Base-by-base conservation (phyloP, 78 protist species). In the Dictyostelium discoideum region DNA sequence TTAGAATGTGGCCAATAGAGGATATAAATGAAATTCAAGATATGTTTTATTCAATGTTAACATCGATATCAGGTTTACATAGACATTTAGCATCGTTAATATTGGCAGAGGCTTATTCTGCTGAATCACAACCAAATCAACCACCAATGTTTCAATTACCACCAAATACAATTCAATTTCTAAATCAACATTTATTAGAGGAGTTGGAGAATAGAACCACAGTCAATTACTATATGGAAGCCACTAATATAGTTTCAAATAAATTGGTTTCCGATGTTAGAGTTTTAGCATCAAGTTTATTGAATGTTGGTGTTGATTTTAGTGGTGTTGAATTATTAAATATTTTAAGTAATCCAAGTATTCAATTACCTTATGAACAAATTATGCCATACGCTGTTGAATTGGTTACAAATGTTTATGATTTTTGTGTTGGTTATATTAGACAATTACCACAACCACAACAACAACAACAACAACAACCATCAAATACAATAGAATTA, bases 1-100 rank as follows among this genome's bases (percentile, higher is more conserved):
- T 90, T 54, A 57, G 88, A 50, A 32, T 69, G 69, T 90, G 95
- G 95, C 95, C 95, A 37, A 7, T 20, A 3, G 95, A 90, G 11
- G 26, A 48, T 3, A 11, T n/a, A 0, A 10, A 50, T 6, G 88
- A 90, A 54, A 37, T 90, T 10, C 83, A 80, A 82, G 88, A 82
- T 4, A 63, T 90, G 67, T 82, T 90, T 13, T 11, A n/a, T 73
- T n/a, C 57, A 6, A 67, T 90, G 83, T 2, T 90, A 6, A 8
- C 48, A 18, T 82, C 89, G 2, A 26, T 81, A 1, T 67, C 85
- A 18, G 95, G 83, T 18, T 42, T 90, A 14, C 95, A 82, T 40
- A 80, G 57, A 72, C 95, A 90, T 90, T 48, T 90, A 37, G 95
- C 88, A 26, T 63, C 78, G 5, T 26, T 90, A 20, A 80, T 90